Base-by-base conservation (phyloP, 768 basidiomycete genomes). In the Suillus brevipes region DNA sequence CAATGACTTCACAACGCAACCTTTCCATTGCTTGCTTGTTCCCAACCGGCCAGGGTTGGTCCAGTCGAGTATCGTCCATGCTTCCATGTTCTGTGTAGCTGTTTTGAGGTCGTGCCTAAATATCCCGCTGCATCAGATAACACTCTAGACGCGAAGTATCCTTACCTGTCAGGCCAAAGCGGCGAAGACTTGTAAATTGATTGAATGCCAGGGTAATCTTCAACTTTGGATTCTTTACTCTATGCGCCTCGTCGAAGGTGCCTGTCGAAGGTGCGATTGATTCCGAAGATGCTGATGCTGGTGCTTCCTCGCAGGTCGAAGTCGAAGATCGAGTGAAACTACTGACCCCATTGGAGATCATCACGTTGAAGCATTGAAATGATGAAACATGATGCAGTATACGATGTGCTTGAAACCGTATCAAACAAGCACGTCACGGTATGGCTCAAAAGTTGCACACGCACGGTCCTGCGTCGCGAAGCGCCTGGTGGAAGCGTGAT, bases 1-100 rank as follows among this genome's bases (percentile, higher is more conserved):
- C 68, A 95, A 76, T 0, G 92, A 93, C 50, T 83, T 82, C 20
- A 85, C 83, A 4, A 97, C 84, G 67, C 83, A 89, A 5, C 82
- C 82, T 52, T 88, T 84, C 95, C 95, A 99, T 67, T 98, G 87
- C 38, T 81, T 82, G 34, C 78, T 72, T 0, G 86, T 88, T 0
- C 96, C 97, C 10, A 97, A 75, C 31, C 80, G 79, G 0, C 89
- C 92, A 0, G 95, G 94, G 66, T 89, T 91, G n/a, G 90, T 90
- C 91, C 94, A 98, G 72, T 97, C 88, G 38, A 98, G 78, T 40
- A 99, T 88, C 1, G 93, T 92, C 91, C 94, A 96, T 69, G 98
- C 80, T 74, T 99, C 97, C 50, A 86, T 31, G 4, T 31, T 31
- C 31, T 4, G 4, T 84, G 72, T 96, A 95, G 1, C 88, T 85